These are phyloP conservation scores for Amanita rubescens DNA, from an alignment of 768 basidiomycete genomes.

Conservation along the genomic window DNA sequence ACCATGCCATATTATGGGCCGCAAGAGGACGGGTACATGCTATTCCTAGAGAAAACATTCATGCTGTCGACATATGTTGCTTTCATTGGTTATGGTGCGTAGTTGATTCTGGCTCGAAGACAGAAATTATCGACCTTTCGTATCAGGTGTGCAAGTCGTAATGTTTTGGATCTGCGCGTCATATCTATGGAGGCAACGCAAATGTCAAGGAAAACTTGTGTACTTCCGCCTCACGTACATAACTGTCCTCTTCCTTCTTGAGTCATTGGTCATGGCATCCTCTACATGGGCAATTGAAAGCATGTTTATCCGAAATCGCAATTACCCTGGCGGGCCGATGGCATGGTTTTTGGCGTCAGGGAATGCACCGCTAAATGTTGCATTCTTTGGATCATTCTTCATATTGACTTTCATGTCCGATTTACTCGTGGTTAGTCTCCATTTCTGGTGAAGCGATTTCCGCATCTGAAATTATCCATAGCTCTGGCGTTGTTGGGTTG, in stretches of 20 bases:
- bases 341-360: neutral
- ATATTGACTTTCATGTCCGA: neutral
- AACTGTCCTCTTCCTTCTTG: neutral
- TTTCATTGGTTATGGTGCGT: neutral
- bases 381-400: neutral
- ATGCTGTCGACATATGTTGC: neutral
- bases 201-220: neutral
- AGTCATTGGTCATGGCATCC: neutral
- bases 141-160: neutral
- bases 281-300: neutral
- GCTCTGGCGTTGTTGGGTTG: conserved; percentile 17
- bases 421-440: neutral
- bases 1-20: neutral
- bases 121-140: neutral
- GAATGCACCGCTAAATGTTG: neutral
- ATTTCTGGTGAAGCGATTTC: conserved; percentile 15
- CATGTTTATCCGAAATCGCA: neutral
- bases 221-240: neutral
- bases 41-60: neutral
- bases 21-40: neutral
- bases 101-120: neutral
- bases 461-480: conserved; percentile 23
- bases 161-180: neutral
- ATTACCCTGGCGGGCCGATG: neutral
- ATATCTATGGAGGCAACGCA: neutral